These are phyloP conservation scores for Metschnikowia borealis DNA, from an alignment of 805 yeast genomes.

Conservation along the genomic window DNA sequence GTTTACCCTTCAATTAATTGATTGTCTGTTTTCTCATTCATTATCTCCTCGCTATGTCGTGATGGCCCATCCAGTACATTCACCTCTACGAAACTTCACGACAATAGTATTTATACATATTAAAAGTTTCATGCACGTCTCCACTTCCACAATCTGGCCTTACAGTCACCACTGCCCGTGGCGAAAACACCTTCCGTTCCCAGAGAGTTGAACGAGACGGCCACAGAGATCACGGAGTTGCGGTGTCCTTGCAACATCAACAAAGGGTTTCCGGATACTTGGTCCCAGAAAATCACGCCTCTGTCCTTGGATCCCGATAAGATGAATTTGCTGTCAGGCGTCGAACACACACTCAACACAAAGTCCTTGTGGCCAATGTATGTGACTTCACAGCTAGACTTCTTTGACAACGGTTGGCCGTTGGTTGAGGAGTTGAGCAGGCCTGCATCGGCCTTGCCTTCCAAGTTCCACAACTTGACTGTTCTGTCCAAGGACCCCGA, in stretches of 20 bases:
- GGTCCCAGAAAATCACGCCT: slow-evolving; percentile 97
- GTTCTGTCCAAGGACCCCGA: slow-evolving; percentile 95
- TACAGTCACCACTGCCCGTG: slow-evolving; percentile 96
- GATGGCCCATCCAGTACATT: not conserved
- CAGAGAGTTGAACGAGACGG: slow-evolving; percentile 77
- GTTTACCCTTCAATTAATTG: too few species aligned
- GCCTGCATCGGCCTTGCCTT: slow-evolving; percentile 42
- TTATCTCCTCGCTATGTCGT: not conserved
- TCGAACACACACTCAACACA: slow-evolving; percentile 88
- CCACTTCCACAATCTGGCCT: slow-evolving; percentile 96
- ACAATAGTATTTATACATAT: slow-evolving; percentile 4
- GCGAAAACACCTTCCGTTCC: slow-evolving; percentile 85
- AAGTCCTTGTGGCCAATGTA: slow-evolving; percentile 96
- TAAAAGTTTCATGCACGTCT: slow-evolving; percentile 36
- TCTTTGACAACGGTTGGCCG: slow-evolving; percentile 22
- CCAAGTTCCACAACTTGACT: slow-evolving; percentile 91
- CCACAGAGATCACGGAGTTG: slow-evolving; percentile 91
- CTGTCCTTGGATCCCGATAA: slow-evolving; percentile 95
- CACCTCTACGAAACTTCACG: not conserved
- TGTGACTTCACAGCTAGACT: slow-evolving; percentile 78
- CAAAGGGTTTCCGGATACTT: slow-evolving; percentile 83
- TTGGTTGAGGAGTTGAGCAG: slow-evolving; percentile 17
- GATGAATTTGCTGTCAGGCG: slow-evolving; percentile 88
- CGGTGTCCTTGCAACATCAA: slow-evolving; percentile 96
- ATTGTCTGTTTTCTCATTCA: not conserved